Evolutionary conservation across 2,329 filamentous ascomycete species (phyloP).

Genomic region (Pseudocercospora crystallina): DNA sequence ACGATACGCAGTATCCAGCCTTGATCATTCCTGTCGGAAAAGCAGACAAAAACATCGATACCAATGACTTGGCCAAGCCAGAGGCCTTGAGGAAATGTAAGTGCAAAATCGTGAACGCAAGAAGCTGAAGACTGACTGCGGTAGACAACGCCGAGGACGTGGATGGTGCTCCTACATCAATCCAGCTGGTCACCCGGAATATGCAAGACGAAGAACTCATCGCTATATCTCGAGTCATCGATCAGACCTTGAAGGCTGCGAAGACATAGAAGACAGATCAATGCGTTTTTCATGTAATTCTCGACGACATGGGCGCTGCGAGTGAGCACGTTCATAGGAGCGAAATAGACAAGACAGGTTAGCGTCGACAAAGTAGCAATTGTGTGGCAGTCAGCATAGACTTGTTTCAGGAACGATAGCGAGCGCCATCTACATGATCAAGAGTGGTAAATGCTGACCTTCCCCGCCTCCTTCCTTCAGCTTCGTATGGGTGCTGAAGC

Average conservation of each 20-base stretch:
- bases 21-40: constrained; percentile 17
- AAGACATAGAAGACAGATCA: not conserved
- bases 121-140: not conserved
- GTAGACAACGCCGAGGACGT: constrained; percentile 14
- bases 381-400: too few species aligned
- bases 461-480: too few species aligned
- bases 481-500: not conserved
- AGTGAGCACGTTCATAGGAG: too few species aligned
- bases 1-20: constrained; percentile 4
- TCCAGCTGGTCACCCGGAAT: constrained; percentile 16
- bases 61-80: constrained; percentile 10
- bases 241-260: constrained; percentile 4
- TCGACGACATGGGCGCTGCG: too few species aligned
- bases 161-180: constrained; percentile 16
- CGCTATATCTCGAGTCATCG: constrained; percentile 11
- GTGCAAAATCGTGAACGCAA: not conserved
- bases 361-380: too few species aligned
- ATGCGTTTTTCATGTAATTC: too few species aligned
- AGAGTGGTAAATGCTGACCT: too few species aligned
- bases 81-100: not conserved
- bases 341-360: too few species aligned
- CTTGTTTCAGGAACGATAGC: too few species aligned
- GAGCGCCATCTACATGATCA: too few species aligned
- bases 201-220: constrained; percentile 21
- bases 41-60: constrained; percentile 13